Conservation (phyloP, 176 grass and related monocot genomes). For the Aegilops tauschii region DNA sequence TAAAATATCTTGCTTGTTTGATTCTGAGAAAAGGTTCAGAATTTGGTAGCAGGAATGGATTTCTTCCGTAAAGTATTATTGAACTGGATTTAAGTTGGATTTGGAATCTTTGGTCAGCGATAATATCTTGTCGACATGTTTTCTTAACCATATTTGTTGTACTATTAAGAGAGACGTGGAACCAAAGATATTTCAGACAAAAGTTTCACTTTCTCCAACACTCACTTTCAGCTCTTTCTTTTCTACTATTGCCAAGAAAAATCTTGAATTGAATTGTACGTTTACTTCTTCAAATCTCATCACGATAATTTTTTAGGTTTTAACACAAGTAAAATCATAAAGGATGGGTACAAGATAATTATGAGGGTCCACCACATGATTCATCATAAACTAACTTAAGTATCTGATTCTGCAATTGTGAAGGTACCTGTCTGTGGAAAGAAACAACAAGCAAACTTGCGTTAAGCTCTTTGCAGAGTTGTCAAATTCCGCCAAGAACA, state of each 20-base stretch:
- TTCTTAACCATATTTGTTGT: slow-evolving; percentile 12
- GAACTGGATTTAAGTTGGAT: slow-evolving; percentile 10
- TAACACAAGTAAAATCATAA: not conserved
- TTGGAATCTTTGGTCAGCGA: not conserved
- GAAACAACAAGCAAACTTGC: slow-evolving; percentile 79
- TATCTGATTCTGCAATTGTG: slow-evolving; percentile 22
- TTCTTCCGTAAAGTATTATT: not conserved
- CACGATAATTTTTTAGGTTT: not conserved
- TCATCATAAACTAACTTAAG: not conserved
- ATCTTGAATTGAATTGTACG: not conserved
- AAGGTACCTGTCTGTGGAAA: slow-evolving; percentile 94
- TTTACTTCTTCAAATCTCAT: not conserved
- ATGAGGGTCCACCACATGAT: not conserved
- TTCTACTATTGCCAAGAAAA: not conserved
- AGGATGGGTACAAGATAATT: not conserved
- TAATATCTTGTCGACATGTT: slow-evolving; percentile 1
- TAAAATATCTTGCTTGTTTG: not conserved
- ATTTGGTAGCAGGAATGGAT: not conserved
- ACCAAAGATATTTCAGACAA: slow-evolving; percentile 26
- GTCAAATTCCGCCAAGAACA: slow-evolving; percentile 55
- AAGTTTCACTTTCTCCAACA: slow-evolving; percentile 10
- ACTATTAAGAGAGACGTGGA: slow-evolving; percentile 2
- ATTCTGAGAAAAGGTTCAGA: not conserved
- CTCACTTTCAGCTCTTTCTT: not conserved
- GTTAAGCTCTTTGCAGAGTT: slow-evolving; percentile 84